Evolutionary conservation across 345 rosid species (phyloP).

Genomic region (Abelmoschus esculentus): DNA sequence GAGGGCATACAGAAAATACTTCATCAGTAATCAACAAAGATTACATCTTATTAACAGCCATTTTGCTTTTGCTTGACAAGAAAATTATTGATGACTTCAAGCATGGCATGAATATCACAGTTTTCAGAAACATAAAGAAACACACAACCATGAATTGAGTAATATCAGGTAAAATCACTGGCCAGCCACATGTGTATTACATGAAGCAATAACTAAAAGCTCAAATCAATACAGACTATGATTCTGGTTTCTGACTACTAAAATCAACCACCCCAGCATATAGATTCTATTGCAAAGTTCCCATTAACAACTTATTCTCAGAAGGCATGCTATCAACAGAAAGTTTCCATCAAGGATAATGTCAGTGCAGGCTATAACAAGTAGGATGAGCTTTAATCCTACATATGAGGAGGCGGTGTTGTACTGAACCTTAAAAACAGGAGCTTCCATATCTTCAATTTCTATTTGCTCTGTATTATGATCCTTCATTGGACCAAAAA

Average conservation of each 20-base stretch:
- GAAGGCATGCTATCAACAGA: background rate
- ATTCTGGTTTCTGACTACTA: background rate
- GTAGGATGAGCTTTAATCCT: background rate
- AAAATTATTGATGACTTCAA: background rate
- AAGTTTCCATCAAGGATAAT: background rate
- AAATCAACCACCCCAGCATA: background rate
- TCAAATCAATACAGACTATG: background rate
- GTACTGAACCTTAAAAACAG: constrained; percentile 39
- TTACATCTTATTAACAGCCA: background rate
- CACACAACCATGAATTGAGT: background rate
- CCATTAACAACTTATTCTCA: background rate
- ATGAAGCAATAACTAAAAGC: constrained; percentile 4
- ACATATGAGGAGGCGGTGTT: background rate
- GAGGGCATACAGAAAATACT: background rate
- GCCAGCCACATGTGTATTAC: background rate
- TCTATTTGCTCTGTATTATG: constrained; percentile 33
- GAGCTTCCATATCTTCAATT: constrained; percentile 45
- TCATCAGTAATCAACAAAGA: background rate
- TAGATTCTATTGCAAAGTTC: background rate
- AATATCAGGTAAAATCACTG: background rate
- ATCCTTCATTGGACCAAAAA: constrained; percentile 58
- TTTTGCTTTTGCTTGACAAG: background rate
- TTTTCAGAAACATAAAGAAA: background rate
- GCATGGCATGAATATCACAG: background rate
- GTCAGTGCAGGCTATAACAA: too few relatives aligned